Evolutionary conservation across 352 stramenopile genomes (phyloP), one percentile per base, ranked within the genome.

Genomic region (Phytophthora macrochlamydospora): DNA sequence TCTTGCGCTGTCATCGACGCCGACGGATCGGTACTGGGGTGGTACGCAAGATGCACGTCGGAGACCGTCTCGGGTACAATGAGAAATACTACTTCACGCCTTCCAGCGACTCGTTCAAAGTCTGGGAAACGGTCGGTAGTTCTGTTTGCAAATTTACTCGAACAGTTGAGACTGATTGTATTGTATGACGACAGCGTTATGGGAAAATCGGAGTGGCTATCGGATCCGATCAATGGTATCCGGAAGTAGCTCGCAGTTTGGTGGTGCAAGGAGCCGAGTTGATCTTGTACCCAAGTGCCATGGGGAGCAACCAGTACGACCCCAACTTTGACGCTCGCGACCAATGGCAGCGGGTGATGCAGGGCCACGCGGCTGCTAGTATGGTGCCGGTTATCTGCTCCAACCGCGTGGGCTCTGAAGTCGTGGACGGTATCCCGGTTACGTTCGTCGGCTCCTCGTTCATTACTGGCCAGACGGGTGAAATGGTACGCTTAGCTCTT

Each of bases 31-130:
- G 81, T 93, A 43, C 69, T 98, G 14, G 92, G 91, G 81, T 94
- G 7, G 83, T 93, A 31, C 87, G 92, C 65, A 98, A 98, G 75
- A 87, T 91, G 60, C 92, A 97, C 66, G 97, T 98, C 69, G 89
- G 90, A 90, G 90, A 97, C 69, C 89, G 90, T 8, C 86, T 97
- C 35, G 92, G 92, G 13, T 94, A 92, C 81, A 94, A 95, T 51
- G 90, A 97, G 51, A 97, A 97, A 67, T 98, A 97, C 69, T 98
- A 97, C 78, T 97, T 98, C 63, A 96, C 84, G 51, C 93, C 93
- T 1, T 91, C 91, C 1, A 89, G 97, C 67, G 91, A 92, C 62
- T 74, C 89, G 45, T 95, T 97, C 65, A 90, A 89, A 78, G 91
- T 97, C 30, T 97, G 88, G 80, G 65, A 96, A 51, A 98, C 93